Evolutionary conservation across 1,139 yeast genomes (phyloP).

Genomic region (Debaryomyces nepalensis): DNA sequence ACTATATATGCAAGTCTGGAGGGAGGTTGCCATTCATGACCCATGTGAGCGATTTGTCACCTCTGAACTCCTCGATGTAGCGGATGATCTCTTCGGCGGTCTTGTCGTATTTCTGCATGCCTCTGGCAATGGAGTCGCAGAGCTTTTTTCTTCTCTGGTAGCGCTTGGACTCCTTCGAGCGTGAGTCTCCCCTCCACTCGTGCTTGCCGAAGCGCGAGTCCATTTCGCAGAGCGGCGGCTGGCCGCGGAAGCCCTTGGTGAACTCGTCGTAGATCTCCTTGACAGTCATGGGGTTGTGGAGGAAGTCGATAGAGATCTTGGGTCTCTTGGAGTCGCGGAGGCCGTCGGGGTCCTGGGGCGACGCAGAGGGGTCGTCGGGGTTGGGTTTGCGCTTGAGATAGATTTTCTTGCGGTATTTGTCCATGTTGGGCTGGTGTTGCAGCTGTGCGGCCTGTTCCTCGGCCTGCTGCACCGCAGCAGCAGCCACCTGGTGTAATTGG

Average conservation of each 20-base stretch:
- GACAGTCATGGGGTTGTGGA: constrained; percentile 53
- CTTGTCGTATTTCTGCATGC: constrained; percentile 46
- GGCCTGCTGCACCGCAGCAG: constrained; percentile 35
- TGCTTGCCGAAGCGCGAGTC: constrained; percentile 51
- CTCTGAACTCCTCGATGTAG: constrained; percentile 49
- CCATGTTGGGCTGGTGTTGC: constrained; percentile 8
- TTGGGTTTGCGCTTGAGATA: constrained; percentile 15
- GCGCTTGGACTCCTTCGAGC: constrained; percentile 52
- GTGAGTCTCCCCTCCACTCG: constrained; percentile 53
- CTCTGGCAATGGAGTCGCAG: constrained; percentile 51
- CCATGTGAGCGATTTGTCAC: constrained; percentile 53
- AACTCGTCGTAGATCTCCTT: constrained; percentile 53
- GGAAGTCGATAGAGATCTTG: constrained; percentile 43
- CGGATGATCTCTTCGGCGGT: constrained; percentile 48
- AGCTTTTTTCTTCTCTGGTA: constrained; percentile 51
- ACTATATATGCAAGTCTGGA: constrained; percentile 29
- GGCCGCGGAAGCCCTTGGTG: constrained; percentile 52
- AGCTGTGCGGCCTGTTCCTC: constrained; percentile 19
- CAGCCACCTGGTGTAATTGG: constrained; percentile 45
- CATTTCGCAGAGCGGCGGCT: constrained; percentile 49
- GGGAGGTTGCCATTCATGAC: constrained; percentile 56
- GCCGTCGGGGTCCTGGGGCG: constrained; percentile 13
- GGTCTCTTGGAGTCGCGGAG: constrained; percentile 32
- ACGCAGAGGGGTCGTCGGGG: constrained; percentile 11
- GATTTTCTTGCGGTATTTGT: constrained; percentile 20